These are phyloP conservation scores for Colletotrichum truncatum DNA, from an alignment of 2,329 filamentous ascomycete genomes.

Conservation along the genomic window DNA sequence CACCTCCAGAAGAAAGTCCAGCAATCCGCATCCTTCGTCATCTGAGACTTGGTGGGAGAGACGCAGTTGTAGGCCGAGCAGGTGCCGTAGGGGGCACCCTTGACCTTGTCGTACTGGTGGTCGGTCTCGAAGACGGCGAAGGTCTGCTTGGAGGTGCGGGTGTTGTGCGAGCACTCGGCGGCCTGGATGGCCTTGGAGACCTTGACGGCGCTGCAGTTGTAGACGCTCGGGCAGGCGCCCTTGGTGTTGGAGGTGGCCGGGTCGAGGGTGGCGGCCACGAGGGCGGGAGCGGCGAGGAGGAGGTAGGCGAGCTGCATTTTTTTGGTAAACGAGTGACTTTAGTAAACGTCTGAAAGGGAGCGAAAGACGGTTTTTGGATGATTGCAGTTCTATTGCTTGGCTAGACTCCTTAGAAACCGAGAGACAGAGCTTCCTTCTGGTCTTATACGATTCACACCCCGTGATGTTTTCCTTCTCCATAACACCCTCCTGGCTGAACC, in stretches of 20 bases:
- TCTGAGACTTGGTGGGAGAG: conserved; percentile 3
- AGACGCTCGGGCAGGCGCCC: conserved; percentile 20
- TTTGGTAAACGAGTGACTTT: background rate
- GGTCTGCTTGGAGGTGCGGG: conserved; percentile 25
- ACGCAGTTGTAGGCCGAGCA: conserved; percentile 26
- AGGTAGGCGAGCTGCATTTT: conserved; percentile 13
- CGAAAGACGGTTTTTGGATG: too few relatives aligned
- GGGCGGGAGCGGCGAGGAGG: conserved; percentile 17
- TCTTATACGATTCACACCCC: background rate
- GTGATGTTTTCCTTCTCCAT: background rate
- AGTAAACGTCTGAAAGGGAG: background rate
- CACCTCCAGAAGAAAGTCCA: conserved; percentile 30
- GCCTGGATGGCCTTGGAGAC: conserved; percentile 29
- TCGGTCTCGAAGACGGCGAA: conserved; percentile 28
- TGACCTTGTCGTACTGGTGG: conserved; percentile 21
- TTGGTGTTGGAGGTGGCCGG: conserved; percentile 28
- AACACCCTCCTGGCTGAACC: background rate
- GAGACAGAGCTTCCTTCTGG: background rate
- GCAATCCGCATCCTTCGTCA: conserved; percentile 20
- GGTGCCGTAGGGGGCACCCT: conserved; percentile 24
- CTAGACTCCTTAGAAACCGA: background rate
- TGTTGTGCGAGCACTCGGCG: conserved; percentile 30
- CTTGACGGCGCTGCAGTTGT: conserved; percentile 25
- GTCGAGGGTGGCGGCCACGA: conserved; percentile 25
- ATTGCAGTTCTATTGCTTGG: too few relatives aligned